Base-by-base conservation (phyloP, 805 yeast species). In the Clavispora asparagi region DNA sequence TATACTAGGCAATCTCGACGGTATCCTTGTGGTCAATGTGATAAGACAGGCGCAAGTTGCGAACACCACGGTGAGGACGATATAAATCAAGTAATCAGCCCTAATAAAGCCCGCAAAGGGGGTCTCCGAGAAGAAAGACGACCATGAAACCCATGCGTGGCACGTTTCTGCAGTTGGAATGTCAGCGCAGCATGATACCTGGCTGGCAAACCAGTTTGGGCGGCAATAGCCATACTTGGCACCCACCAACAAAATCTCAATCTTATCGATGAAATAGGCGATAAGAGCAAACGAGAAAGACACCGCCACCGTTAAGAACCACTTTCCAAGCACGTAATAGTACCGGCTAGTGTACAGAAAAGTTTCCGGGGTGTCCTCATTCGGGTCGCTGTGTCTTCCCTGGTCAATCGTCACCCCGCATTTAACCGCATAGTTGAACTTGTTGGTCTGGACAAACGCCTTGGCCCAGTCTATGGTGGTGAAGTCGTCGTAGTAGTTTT, bases 381-480 rank as follows among this genome's bases (percentile, higher is more conserved):
- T 47, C 28, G 29, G 29, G 10, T 43, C 48, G 32, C 57, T 46
- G 64, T 71, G 17, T 62, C 55, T 49, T 28, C 67, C 58, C 43
- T 68, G 58, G 7, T 33, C 25, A 6, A 33, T 16, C 25, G 8
- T 8, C 9, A 33, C 37, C 25, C 37, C 25, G 13, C 25, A 13
- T 6, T 17, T 16, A 39, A 78, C 54, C 40, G 61, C 60, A 50
- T 63, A 74, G 49, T 68, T 63, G 35, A 77, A 61, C 36, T 59
- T 62, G 31, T 77, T 71, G 43, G 74, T 75, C 45, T 64, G 62
- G 28, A 77, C 62, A 32, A 70, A 68, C 29, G 79, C 81, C 28
- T 70, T 68, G 2, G 77, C 73, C 83, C 84, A 79, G 60, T 79
- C 85, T 14, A 79, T 76, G 16, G 83, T 77, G 19, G 85, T 79